These are phyloP conservation scores for Penicillium chermesinum DNA, from an alignment of 495 filamentous ascomycete species.

Conservation along the genomic window DNA sequence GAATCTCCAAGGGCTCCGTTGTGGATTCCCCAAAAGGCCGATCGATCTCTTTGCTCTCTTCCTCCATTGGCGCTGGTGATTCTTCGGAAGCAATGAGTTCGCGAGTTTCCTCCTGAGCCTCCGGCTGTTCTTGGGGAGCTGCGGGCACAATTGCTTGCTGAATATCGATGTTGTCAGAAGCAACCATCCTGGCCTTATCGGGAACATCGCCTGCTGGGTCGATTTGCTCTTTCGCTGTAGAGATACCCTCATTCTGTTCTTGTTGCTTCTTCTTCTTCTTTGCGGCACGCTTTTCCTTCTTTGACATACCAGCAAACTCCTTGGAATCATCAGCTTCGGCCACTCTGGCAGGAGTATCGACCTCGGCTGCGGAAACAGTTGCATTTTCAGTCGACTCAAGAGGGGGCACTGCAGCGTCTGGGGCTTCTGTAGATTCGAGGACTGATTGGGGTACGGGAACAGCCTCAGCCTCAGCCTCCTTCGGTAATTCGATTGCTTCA, in stretches of 20 bases:
- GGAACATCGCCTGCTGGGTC: too few species aligned
- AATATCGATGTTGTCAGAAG: too few species aligned
- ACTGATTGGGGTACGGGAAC: too few species aligned
- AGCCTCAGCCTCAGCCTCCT: neutral
- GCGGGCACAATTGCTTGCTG: too few species aligned
- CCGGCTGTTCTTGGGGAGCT: neutral
- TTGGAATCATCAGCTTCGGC: conserved; percentile 6
- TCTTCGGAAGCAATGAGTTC: neutral
- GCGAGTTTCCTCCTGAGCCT: neutral
- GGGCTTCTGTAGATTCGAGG: too few species aligned
- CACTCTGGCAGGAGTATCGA: conserved; percentile 1
- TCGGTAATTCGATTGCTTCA: too few species aligned
- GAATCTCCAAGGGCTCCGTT: neutral
- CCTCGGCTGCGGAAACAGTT: neutral
- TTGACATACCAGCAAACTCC: conserved; percentile 18
- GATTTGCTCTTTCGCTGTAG: neutral
- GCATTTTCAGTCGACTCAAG: neutral
- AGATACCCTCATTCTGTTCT: neutral
- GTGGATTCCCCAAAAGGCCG: neutral
- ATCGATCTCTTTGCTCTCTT: neutral
- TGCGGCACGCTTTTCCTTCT: conserved; percentile 28
- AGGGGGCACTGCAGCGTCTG: neutral
- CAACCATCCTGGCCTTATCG: too few species aligned
- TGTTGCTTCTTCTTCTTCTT: conserved; percentile 1
- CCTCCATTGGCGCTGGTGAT: neutral